Percentiles rank a stretch among this genome's conserved stretches.
Conservation (phyloP, 208 protist species). For the Trypanosoma mega region DNA sequence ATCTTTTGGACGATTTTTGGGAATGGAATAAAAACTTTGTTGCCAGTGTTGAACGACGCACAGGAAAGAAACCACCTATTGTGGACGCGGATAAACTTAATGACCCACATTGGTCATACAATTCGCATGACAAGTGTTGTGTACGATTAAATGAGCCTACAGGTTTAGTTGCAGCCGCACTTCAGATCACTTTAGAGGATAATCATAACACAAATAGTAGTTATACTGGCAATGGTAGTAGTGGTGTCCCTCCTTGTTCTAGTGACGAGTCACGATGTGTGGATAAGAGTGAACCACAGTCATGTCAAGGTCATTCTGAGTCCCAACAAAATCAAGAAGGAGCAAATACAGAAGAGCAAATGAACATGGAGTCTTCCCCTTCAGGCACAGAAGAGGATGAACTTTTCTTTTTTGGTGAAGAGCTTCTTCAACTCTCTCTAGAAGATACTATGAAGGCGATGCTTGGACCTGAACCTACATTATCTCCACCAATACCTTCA, state of each 20-base stretch:
- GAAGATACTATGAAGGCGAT: constrained; percentile 17
- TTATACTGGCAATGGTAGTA: too few relatives aligned
- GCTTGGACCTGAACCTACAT: constrained; percentile 14
- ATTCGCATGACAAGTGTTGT: not conserved
- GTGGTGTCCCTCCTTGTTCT: too few relatives aligned
- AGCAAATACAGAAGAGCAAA: not conserved
- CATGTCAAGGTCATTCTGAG: not conserved
- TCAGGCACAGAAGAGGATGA: too few relatives aligned
- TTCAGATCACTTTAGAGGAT: constrained; percentile 25
- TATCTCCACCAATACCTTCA: not conserved
- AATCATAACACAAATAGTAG: too few relatives aligned
- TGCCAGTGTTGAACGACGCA: constrained; percentile 7
- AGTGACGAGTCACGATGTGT: not conserved
- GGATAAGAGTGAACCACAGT: not conserved
- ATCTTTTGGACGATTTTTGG: constrained; percentile 13
- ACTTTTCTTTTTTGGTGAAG: not conserved
- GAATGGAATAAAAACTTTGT: constrained; percentile 22
- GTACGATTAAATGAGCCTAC: constrained; percentile 56
- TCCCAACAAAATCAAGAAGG: not conserved
- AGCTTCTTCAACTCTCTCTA: not conserved
- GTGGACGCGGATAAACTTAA: constrained; percentile 12
- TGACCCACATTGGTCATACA: constrained; percentile 18
- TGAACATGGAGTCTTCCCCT: too few relatives aligned
- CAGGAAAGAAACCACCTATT: not conserved
- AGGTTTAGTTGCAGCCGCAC: constrained; percentile 38